Conservation (phyloP, 768 basidiomycete species). For the Auricularia auricula-judae region DNA sequence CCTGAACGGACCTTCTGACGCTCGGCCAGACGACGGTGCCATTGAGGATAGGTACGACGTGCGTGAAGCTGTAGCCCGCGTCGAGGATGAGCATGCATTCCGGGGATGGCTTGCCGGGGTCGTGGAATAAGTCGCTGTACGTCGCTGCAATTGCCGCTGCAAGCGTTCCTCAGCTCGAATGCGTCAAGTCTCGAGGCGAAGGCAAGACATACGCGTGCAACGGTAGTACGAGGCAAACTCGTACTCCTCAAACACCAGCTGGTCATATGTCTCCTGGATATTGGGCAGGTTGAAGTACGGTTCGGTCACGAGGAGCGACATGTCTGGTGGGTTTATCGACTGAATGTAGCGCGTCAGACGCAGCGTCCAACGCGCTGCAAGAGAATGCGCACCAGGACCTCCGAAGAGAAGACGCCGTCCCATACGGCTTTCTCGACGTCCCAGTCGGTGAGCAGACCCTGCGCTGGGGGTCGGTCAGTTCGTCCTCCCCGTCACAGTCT, state of each 20-base stretch:
- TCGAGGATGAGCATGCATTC: constrained; percentile 81
- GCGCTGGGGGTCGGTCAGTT: constrained; percentile 16
- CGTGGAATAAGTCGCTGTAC: background rate
- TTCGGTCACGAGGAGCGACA: constrained; percentile 80
- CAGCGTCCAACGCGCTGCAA: constrained; percentile 39
- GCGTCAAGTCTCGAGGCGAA: constrained; percentile 6
- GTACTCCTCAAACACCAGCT: constrained; percentile 94
- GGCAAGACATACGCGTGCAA: constrained; percentile 55
- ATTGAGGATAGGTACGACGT: constrained; percentile 73
- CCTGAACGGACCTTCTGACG: constrained; percentile 54
- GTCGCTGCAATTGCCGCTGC: background rate
- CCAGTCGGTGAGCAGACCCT: constrained; percentile 95
- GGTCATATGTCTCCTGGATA: constrained; percentile 86
- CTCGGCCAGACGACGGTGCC: constrained; percentile 68
- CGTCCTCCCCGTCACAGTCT: constrained; percentile 5
- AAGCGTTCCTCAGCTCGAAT: no score
- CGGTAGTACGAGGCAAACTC: constrained; percentile 79
- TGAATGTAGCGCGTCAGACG: background rate
- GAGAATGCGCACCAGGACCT: constrained; percentile 23
- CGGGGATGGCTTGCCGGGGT: constrained; percentile 31
- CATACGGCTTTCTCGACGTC: constrained; percentile 90
- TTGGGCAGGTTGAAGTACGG: constrained; percentile 91
- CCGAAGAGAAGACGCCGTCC: constrained; percentile 77
- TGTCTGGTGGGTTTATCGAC: constrained; percentile 62
- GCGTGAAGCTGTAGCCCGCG: constrained; percentile 90